Percentiles rank a stretch among this genome's conserved stretches.
phyloP scores from a whole-genome alignment of 1,139 yeast genomes.

The Scheffersomyces segobiensis region DNA sequence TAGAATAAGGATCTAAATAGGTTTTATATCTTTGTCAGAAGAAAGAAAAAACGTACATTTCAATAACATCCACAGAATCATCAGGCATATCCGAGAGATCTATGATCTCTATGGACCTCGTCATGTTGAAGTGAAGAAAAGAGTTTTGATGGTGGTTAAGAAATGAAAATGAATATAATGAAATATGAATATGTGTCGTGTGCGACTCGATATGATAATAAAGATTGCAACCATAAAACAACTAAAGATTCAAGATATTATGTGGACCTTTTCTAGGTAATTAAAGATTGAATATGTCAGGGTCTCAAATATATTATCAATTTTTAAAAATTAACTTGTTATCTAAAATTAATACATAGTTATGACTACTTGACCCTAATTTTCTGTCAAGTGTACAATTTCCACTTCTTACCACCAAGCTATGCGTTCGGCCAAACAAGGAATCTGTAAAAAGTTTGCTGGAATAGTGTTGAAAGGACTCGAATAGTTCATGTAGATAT shows the following conservation, averaged over 20 bases:
- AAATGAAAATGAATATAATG: too few species aligned
- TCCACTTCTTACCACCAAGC: not conserved
- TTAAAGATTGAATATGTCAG: not conserved
- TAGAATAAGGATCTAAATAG: not conserved
- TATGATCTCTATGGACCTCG: slow-evolving; percentile 5
- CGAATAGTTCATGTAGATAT: too few species aligned
- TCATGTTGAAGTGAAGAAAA: not conserved
- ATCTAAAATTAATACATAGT: not conserved
- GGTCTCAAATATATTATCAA: too few species aligned
- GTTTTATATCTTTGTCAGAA: not conserved
- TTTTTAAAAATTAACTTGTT: not conserved
- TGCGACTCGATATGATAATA: not conserved
- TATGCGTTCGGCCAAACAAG: not conserved
- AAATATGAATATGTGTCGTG: not conserved
- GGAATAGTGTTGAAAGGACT: not conserved
- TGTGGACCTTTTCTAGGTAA: not conserved
- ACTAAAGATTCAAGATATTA: not conserved
- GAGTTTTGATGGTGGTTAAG: not conserved
- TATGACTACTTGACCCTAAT: not conserved
- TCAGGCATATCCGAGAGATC: slow-evolving; percentile 5
- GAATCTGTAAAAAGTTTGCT: not conserved
- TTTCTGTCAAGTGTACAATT: not conserved
- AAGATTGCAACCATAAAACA: not conserved
- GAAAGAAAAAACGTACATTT: slow-evolving; percentile 9
- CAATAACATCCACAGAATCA: slow-evolving; percentile 13